These are phyloP conservation scores for Agapanthus africanus DNA, from an alignment of 106 monocot genomes.

Conservation along the genomic window DNA sequence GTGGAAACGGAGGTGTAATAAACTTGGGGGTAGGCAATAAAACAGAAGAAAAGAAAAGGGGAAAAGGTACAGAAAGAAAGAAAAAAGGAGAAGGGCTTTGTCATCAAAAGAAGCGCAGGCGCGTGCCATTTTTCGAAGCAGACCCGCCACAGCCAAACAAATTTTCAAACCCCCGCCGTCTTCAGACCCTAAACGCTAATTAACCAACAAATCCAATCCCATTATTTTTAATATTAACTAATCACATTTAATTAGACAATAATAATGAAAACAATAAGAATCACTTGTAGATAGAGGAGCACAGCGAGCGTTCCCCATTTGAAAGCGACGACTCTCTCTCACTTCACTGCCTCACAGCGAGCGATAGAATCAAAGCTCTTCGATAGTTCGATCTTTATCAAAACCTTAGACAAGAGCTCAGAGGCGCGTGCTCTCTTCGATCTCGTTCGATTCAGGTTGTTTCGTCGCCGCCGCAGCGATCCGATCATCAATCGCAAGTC, in stretches of 20 bases:
- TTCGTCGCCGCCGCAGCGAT: neutral
- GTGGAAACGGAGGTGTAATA: no score
- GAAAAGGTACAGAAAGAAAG: no score
- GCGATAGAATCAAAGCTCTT: neutral
- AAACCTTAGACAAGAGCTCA: slow-evolving; percentile 1
- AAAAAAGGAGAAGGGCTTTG: no score
- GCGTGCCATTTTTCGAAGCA: no score
- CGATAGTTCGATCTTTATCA: neutral
- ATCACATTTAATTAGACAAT: neutral
- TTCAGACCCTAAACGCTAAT: neutral
- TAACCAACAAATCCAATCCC: no score
- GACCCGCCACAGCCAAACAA: no score
- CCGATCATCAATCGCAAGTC: neutral
- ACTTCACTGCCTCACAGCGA: neutral
- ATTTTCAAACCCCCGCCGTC: no score
- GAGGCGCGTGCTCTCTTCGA: neutral
- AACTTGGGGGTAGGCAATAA: no score
- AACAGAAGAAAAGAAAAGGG: no score
- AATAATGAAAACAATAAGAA: neutral
- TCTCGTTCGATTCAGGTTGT: neutral
- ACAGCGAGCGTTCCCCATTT: neutral
- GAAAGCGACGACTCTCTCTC: slow-evolving; percentile 9
- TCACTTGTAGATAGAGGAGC: neutral
- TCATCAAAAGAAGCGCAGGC: no score
- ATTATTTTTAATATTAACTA: neutral